Evolutionary conservation across 306 rosid species (phyloP).

Genomic region (Trifolium subterraneum): DNA sequence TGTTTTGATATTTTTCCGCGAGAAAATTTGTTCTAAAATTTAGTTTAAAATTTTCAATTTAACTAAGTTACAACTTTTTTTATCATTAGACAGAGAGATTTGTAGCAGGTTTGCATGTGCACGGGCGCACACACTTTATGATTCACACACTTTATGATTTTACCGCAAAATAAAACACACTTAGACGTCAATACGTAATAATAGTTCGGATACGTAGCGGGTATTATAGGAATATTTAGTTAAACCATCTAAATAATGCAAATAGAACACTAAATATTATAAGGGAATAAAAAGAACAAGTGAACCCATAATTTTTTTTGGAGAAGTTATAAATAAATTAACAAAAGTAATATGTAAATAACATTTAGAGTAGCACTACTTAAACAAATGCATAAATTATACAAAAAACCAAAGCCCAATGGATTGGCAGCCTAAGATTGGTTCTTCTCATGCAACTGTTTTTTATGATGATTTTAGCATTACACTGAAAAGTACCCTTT

Average conservation of each 20-base stretch:
- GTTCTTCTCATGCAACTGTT: conserved; percentile 25
- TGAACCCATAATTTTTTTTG: conserved; percentile 2
- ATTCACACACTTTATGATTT: neutral
- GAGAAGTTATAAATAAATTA: neutral
- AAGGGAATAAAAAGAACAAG: neutral
- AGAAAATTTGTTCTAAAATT: neutral
- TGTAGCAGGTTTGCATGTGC: neutral
- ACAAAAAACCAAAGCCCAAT: conserved; percentile 14
- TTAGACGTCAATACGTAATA: neutral
- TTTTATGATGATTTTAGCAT: conserved; percentile 1
- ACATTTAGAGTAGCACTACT: conserved; percentile 7
- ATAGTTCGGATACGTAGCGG: neutral
- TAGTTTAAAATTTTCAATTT: neutral
- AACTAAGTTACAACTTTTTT: neutral
- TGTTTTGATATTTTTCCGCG: neutral
- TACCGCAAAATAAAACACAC: too few relatives aligned
- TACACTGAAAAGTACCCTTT: neutral
- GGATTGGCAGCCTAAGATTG: conserved; percentile 15
- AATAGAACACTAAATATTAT: neutral
- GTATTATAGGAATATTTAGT: neutral
- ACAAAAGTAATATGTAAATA: conserved; percentile 14
- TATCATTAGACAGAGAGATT: neutral
- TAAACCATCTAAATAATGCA: neutral
- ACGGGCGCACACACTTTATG: neutral
- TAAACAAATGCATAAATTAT: conserved; percentile 8